Evolutionary conservation across 805 yeast species (phyloP).

Genomic region (Ogataea haglerorum): DNA sequence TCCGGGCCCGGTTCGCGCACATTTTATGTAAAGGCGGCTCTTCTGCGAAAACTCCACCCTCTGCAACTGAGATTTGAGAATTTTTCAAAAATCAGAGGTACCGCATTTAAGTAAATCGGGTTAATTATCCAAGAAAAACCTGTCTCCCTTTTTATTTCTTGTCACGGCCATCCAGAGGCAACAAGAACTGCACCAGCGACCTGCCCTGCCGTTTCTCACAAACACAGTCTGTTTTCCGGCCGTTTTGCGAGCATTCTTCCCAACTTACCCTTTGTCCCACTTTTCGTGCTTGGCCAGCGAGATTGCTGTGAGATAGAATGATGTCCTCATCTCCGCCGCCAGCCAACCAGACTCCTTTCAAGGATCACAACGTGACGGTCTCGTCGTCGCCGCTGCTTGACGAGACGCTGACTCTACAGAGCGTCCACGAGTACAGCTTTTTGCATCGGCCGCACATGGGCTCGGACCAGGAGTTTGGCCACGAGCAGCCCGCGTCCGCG

Average conservation of each 20-base stretch:
- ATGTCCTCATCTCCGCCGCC: constrained; percentile 36
- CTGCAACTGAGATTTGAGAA: constrained; percentile 8
- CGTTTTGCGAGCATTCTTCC: background rate
- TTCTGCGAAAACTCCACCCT: background rate
- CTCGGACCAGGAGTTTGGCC: constrained; percentile 4
- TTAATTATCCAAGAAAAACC: constrained; percentile 5
- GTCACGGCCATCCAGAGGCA: background rate
- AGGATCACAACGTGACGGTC: constrained; percentile 16
- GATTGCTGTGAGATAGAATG: constrained; percentile 20
- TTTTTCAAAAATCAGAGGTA: constrained; percentile 9
- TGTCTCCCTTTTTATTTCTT: background rate
- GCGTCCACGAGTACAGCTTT: constrained; percentile 16
- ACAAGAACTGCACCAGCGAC: background rate
- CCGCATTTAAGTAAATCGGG: constrained; percentile 14
- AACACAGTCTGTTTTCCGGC: background rate
- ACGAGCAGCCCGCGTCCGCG: constrained; percentile 4
- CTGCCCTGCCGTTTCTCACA: background rate
- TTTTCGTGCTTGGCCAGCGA: constrained; percentile 4
- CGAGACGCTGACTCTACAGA: constrained; percentile 21
- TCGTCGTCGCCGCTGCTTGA: constrained; percentile 25
- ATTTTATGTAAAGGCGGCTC: background rate
- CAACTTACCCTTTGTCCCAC: background rate
- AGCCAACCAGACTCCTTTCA: constrained; percentile 19
- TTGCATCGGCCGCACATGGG: constrained; percentile 8
- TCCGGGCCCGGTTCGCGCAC: background rate